phyloP scores from a whole-genome alignment of 1,284 basidiomycete genomes.

The Amylostereum areolatum region DNA sequence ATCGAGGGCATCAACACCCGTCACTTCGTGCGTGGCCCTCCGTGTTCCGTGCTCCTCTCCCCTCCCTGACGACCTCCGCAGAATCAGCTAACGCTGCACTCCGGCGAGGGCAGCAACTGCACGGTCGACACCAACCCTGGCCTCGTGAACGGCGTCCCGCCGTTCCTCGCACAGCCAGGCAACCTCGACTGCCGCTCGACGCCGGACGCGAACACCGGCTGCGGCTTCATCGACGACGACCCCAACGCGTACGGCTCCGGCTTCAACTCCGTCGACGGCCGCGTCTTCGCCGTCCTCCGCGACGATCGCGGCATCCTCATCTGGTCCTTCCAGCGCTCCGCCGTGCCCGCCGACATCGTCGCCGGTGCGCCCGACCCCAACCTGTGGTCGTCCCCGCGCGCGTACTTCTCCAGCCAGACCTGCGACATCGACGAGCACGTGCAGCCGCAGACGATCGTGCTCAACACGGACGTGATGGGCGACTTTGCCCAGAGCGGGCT shows the following conservation, averaged over 20 bases:
- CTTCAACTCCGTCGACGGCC: conserved; percentile 67
- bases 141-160: conserved; percentile 17
- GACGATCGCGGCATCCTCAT: conserved; percentile 62
- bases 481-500: conserved; percentile 64
- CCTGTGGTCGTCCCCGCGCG: conserved; percentile 64
- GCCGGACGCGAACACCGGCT: conserved; percentile 37
- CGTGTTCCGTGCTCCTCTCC: too few species aligned
- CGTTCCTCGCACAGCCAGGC: conserved; percentile 27
- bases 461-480: conserved; percentile 70
- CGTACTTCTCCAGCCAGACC: conserved; percentile 52
- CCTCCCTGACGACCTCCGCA: background rate
- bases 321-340: conserved; percentile 68
- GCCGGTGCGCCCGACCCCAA: conserved; percentile 50
- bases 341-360: conserved; percentile 68
- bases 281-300: conserved; percentile 74
- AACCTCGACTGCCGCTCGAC: conserved; percentile 33
- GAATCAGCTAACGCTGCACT: conserved; percentile 75
- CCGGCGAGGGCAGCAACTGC: conserved; percentile 44
- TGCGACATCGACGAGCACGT: conserved; percentile 71
- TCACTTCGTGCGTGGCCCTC: background rate
- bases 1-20: conserved; percentile 5
- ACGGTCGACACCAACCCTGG: conserved; percentile 33
- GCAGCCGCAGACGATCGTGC: conserved; percentile 45
- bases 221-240: conserved; percentile 52
- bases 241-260: conserved; percentile 56